phyloP scores from a whole-genome alignment of 257 asterid genomes.

The Solanum lycopersicoides region DNA sequence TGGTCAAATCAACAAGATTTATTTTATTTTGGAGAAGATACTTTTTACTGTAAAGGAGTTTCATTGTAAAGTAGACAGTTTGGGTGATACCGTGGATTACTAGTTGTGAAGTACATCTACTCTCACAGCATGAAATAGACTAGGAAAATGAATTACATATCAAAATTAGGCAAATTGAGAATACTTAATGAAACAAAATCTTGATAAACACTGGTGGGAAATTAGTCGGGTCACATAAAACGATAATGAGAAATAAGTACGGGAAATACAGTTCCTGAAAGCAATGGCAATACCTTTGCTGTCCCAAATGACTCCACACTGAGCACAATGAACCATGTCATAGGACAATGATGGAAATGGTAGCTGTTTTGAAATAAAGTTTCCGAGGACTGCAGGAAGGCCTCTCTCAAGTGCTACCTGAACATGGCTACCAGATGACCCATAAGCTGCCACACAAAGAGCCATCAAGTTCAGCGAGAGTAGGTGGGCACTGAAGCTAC shows the following conservation, averaged over 20 bases:
- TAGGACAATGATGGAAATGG: constrained; percentile 91
- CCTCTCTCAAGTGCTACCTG: constrained; percentile 99
- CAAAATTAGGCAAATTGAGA: not conserved
- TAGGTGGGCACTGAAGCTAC: constrained; percentile 90
- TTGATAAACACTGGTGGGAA: not conserved
- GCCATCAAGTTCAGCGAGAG: constrained; percentile 89
- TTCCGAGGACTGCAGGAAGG: constrained; percentile 89
- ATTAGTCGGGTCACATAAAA: not conserved
- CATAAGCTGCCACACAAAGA: constrained; percentile 88
- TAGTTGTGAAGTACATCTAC: not conserved
- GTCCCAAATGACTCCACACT: constrained; percentile 89
- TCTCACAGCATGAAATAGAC: not conserved
- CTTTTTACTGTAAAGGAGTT: not conserved
- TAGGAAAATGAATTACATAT: not conserved
- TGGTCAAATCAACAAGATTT: not conserved
- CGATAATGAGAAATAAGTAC: not conserved
- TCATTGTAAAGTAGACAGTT: not conserved
- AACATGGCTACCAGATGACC: constrained; percentile 91
- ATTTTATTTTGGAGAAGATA: not conserved
- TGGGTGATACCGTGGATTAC: not conserved
- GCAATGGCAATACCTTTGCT: constrained; percentile 50
- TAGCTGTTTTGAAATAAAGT: constrained; percentile 70
- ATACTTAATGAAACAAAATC: not conserved
- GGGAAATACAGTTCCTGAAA: not conserved
- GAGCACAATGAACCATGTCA: constrained; percentile 98